Conservation (phyloP, 768 basidiomycete genomes). For the Auriscalpium microsporum region DNA sequence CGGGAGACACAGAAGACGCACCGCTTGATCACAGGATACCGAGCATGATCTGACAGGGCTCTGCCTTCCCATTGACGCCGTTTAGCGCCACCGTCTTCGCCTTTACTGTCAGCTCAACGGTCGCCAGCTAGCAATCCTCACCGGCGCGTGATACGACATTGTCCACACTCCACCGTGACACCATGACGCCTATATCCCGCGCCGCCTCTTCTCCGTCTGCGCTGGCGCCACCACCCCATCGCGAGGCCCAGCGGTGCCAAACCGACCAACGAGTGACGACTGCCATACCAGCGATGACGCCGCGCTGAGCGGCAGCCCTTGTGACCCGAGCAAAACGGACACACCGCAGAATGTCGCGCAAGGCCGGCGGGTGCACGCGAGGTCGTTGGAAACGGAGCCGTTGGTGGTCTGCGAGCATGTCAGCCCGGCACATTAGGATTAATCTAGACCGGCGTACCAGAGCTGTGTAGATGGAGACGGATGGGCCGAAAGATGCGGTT, state of each 20-base stretch:
- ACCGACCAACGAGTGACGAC: slow-evolving; percentile 61
- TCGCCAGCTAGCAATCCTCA: too few species aligned
- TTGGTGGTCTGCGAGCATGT: slow-evolving; percentile 54
- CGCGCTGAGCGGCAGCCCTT: slow-evolving; percentile 66
- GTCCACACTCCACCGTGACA: slow-evolving; percentile 60
- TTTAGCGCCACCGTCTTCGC: slow-evolving; percentile 67
- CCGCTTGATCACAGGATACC: slow-evolving; percentile 91
- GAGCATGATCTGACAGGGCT: slow-evolving; percentile 78
- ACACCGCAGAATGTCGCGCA: slow-evolving; percentile 79
- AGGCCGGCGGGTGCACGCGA: slow-evolving; percentile 65
- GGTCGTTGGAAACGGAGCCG: slow-evolving; percentile 41
- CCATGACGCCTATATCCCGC: slow-evolving; percentile 27
- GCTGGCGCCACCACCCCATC: slow-evolving; percentile 54
- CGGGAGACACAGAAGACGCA: slow-evolving; percentile 17
- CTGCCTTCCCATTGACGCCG: slow-evolving; percentile 55
- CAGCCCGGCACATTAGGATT: slow-evolving; percentile 77
- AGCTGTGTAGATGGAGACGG: slow-evolving; percentile 57
- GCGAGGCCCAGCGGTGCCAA: slow-evolving; percentile 48
- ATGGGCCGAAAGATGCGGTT: slow-evolving; percentile 46
- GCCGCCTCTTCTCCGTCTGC: slow-evolving; percentile 45
- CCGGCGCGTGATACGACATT: slow-evolving; percentile 44
- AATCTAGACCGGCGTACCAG: slow-evolving; percentile 74
- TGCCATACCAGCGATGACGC: slow-evolving; percentile 86
- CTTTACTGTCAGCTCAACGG: too few species aligned
- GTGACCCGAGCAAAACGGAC: slow-evolving; percentile 59